Base-by-base conservation (phyloP, 257 asterid genomes). In the Osmanthus fragrans region DNA sequence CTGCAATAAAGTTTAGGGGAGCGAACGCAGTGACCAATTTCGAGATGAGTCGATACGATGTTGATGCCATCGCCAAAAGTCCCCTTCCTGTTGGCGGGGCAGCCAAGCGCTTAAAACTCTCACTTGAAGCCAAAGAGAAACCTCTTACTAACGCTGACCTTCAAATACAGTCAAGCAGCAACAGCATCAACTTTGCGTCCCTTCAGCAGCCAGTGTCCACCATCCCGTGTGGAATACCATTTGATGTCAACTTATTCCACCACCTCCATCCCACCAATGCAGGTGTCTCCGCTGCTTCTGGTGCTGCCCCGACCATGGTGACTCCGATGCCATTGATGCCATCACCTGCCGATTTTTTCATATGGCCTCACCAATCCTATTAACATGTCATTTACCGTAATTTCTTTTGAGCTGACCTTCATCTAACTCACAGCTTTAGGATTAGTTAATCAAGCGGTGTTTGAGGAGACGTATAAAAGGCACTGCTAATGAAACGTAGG, bases 1-100 rank as follows among this genome's bases (percentile, higher is more conserved):
- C 99, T 2, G 99, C 99, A 4, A 95, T 95, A 76, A 95, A 93
- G 82, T 95, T 95, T 86, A 75, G 99, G 74, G 99, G 99, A 33
- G 7, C 86, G 45, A 91, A 90, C 32, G 99, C 98, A 0, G 98
- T 95, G 33, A 95, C 99, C 36, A 95, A 95, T 72, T 95, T 95
- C 1, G 99, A 93, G 87, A 93, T 95, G 97, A 91, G 34, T 77
- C 96, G 99, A 0, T 95, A 96, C 4, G 97, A 96, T 8, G 94
- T 96, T 0, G 99, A 90, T 5, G 89, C 97, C 72, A 96, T 96
- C 2, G 81, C 97, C 77, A 85, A 86, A 40, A 89, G 96, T 82
- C 86, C 98, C 4, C 99, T 96, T 8, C 99, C 99, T 0, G 83
- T 96, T 2, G 99, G 99, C 0, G 97, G 96, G 13, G 82, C 98